These are phyloP conservation scores for Rosa chinensis DNA, from an alignment of 306 rosid genomes.

Conservation along the genomic window DNA sequence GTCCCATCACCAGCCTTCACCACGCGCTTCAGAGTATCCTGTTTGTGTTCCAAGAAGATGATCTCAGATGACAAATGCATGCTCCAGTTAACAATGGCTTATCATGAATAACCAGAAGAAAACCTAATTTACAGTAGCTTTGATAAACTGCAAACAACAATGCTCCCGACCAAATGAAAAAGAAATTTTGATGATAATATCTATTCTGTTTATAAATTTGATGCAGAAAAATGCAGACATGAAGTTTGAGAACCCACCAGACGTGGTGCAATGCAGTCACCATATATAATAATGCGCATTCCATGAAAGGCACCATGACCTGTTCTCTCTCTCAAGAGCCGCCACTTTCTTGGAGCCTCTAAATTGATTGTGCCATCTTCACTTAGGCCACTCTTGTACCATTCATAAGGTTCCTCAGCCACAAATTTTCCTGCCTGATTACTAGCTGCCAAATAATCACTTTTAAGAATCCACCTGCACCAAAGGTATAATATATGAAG, in stretches of 20 bases:
- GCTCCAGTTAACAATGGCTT: neutral
- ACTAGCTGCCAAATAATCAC: slow-evolving; percentile 76
- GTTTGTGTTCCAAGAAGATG: slow-evolving; percentile 20
- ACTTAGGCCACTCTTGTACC: slow-evolving; percentile 74
- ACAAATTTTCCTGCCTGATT: slow-evolving; percentile 60
- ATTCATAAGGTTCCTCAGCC: slow-evolving; percentile 83
- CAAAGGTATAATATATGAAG: slow-evolving; percentile 20
- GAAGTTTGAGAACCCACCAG: slow-evolving; percentile 52
- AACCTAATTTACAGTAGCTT: neutral
- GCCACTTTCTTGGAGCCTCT: slow-evolving; percentile 99
- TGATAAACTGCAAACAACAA: neutral
- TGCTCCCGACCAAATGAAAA: neutral
- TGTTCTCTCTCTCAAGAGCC: slow-evolving; percentile 72
- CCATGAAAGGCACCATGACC: slow-evolving; percentile 88
- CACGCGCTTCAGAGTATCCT: slow-evolving; percentile 93
- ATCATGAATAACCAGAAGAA: neutral
- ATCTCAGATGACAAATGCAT: slow-evolving; percentile 9
- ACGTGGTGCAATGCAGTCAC: slow-evolving; percentile 82
- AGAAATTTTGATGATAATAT: neutral
- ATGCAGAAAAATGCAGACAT: neutral
- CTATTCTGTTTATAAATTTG: neutral
- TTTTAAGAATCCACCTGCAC: slow-evolving; percentile 93
- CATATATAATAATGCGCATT: slow-evolving; percentile 69
- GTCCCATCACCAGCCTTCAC: slow-evolving; percentile 92
- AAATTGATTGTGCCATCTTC: slow-evolving; percentile 84